Evolutionary conservation across 106 monocot species (phyloP), one percentile per base, ranked within the genome.

Genomic region (Acorus gramineus): DNA sequence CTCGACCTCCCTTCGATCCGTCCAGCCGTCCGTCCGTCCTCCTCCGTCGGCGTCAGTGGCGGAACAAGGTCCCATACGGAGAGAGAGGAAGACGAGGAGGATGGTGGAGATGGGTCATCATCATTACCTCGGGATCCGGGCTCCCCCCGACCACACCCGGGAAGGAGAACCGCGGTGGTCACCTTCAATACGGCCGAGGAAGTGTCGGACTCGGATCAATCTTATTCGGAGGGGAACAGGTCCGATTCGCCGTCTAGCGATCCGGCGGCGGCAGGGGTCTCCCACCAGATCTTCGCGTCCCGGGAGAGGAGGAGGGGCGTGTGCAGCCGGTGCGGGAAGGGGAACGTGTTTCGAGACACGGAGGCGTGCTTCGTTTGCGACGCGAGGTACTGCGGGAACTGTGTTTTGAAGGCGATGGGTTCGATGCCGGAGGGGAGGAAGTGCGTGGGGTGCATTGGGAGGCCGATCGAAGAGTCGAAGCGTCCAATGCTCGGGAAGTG

Each of bases 381-480:
- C 52, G 68, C 47, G 3, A 66, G 53, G 66, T 74, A 66, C 51
- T 74, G 74, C 46, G 12, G 66, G 5, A 66, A 60, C 50, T 74
- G 74, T 52, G 43, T 74, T 50, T 60, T 74, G 4, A 74, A 74
- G 44, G 74, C 74, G 9, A 74, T 74, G 74, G 74, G 74, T 44
- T 74, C 74, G 6, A 74, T 74, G 74, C 74, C 74, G 14, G 74
- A 74, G 14, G 74, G 74, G 5, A 58, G 74, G 42, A 74, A 74
- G 60, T 74, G 74, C 28, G 74, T 74, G 50, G 47, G 59, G 28
- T 74, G 74, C 53, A 74, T 74, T 42, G 74, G 74, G 12, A 4
- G 47, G 8, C 66, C 66, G 44, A 74, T 74, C 8, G 66, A 74
- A 5, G 74, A 74, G 51, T 8, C 47, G 14, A 74, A 74, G 12